Evolutionary conservation across 148 eudicot species (phyloP).

Genomic region (Chenopodium formosanum): DNA sequence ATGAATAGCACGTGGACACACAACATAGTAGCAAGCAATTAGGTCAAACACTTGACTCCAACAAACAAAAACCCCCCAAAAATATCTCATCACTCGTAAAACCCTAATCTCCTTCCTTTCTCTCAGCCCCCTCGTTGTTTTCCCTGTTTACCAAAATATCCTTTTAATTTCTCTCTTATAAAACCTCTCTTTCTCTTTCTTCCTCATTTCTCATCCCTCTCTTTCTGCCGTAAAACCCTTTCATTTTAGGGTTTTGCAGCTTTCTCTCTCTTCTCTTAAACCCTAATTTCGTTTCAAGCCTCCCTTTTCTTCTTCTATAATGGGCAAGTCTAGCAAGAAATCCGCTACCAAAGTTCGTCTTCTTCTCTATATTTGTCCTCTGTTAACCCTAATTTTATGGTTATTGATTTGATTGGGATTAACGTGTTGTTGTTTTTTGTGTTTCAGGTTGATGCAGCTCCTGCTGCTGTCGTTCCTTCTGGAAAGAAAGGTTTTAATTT

Average conservation of each 20-base stretch:
- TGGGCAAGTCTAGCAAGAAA: slow-evolving; percentile 30
- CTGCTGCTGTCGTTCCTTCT: slow-evolving; percentile 40
- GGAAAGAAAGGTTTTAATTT: slow-evolving; percentile 49
- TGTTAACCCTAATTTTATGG: no score
- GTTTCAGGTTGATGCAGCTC: slow-evolving; percentile 48
- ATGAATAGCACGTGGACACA: no score
- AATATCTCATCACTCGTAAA: slow-evolving; percentile 10
- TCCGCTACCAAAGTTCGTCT: slow-evolving; percentile 25
- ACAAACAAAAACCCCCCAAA: background rate
- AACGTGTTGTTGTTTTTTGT: background rate
- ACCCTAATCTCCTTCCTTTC: background rate
- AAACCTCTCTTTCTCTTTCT: slow-evolving; percentile 11
- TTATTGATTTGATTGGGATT: no score
- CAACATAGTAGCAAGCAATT: no score
- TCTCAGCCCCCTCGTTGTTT: no score
- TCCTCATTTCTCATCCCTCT: background rate
- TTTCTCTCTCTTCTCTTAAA: slow-evolving; percentile 3
- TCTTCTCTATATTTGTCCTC: background rate
- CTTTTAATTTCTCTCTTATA: background rate
- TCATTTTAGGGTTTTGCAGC: slow-evolving; percentile 16
- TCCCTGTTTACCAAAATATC: background rate
- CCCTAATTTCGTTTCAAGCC: slow-evolving; percentile 17
- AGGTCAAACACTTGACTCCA: no score
- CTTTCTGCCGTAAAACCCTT: slow-evolving; percentile 22
- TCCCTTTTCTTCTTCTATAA: background rate